Evolutionary conservation across 805 yeast genomes (phyloP).

Genomic region (Saccharomycopsis lassenensis): DNA sequence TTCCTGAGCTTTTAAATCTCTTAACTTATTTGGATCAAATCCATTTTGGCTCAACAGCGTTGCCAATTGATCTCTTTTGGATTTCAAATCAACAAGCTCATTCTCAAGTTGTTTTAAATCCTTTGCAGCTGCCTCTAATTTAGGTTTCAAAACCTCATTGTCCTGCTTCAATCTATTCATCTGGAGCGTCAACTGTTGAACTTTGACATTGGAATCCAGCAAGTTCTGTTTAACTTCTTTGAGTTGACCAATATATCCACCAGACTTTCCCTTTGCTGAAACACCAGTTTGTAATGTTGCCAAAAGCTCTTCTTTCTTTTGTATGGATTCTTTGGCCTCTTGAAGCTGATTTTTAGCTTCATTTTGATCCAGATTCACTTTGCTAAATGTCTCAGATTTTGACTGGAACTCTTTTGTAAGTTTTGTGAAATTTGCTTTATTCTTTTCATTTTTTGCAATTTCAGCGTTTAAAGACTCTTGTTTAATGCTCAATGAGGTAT

Average conservation of each 20-base stretch:
- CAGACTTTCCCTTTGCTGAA: constrained; percentile 69
- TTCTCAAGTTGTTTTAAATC: constrained; percentile 33
- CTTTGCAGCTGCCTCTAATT: constrained; percentile 39
- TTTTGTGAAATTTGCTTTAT: constrained; percentile 26
- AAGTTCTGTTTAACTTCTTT: constrained; percentile 47
- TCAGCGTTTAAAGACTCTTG: constrained; percentile 50
- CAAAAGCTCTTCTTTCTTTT: constrained; percentile 63
- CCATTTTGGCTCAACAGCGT: constrained; percentile 41
- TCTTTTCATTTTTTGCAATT: constrained; percentile 25
- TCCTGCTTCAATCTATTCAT: constrained; percentile 47
- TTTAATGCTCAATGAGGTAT: constrained; percentile 51
- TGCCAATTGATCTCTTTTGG: constrained; percentile 30
- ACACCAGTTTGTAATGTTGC: constrained; percentile 82
- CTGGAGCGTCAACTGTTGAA: constrained; percentile 50
- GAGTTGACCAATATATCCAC: constrained; percentile 69
- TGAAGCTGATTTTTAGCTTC: constrained; percentile 34
- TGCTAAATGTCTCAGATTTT: constrained; percentile 29
- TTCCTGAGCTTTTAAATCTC: constrained; percentile 38
- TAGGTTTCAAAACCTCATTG: constrained; percentile 35
- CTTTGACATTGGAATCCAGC: constrained; percentile 40
- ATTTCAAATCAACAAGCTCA: constrained; percentile 34
- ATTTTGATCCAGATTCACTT: constrained; percentile 36
- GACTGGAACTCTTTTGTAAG: constrained; percentile 26
- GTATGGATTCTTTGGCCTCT: constrained; percentile 34
- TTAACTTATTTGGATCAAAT: constrained; percentile 37